phyloP scores from a whole-genome alignment of 2,329 filamentous ascomycete species.

The Alternaria burnsii region DNA sequence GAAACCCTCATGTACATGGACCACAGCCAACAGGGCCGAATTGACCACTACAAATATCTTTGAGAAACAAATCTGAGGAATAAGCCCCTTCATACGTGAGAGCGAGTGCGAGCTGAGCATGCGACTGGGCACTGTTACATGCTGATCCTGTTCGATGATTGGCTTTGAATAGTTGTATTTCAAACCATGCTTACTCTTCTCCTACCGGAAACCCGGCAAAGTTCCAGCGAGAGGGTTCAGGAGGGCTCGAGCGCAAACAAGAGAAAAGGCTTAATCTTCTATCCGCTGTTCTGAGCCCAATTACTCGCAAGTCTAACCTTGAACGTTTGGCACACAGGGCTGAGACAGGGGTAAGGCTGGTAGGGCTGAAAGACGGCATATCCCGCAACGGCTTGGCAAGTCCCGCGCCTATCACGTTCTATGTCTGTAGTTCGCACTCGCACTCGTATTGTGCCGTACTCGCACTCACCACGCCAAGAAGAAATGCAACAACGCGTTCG shows the following conservation, averaged over 20 bases:
- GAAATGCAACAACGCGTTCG: not conserved
- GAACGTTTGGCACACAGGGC: not conserved
- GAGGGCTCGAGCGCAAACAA: not conserved
- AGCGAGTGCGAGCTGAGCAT: constrained; percentile 4
- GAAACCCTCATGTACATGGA: constrained; percentile 15
- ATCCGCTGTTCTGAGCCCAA: not conserved
- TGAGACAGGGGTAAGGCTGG: too few relatives aligned
- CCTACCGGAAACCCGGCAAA: not conserved
- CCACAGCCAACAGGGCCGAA: constrained; percentile 13
- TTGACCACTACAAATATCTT: not conserved
- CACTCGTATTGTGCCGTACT: not conserved
- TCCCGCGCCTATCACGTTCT: not conserved
- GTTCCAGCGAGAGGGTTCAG: not conserved
- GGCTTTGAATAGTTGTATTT: not conserved
- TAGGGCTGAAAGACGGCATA: not conserved
- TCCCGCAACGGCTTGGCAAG: not conserved
- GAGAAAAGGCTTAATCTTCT: not conserved
- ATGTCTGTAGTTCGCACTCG: not conserved
- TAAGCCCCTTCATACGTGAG: not conserved
- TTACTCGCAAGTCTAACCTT: constrained; percentile 1
- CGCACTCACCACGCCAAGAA: not conserved
- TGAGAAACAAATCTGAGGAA: not conserved
- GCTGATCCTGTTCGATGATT: not conserved
- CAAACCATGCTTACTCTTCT: not conserved
- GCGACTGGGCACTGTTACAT: not conserved